Base-by-base conservation (phyloP, 768 basidiomycete genomes). In the Artomyces pyxidatus region DNA sequence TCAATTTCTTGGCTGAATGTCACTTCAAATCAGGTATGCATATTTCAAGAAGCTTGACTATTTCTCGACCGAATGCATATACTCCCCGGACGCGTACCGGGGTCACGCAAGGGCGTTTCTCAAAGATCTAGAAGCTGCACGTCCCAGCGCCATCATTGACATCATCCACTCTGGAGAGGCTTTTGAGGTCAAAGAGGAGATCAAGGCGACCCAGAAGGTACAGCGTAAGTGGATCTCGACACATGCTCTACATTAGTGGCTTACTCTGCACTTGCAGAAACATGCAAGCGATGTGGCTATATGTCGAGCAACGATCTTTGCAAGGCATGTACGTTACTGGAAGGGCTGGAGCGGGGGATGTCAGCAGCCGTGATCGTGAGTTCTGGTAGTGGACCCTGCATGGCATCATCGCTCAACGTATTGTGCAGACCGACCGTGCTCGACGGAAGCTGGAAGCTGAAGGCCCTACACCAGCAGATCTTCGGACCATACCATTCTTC, bases 31-130 rank as follows among this genome's bases (percentile, higher is more conserved):
- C 59, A 94, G 91, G 91, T 97, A 98, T 65, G 95, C 95, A 8
- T 97, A 99, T 67, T 97, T 97, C 74, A 97, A 95, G 73, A 96
- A 97, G 67, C 75, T 99, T 19, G 94, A 97, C 62, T 99, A 99
- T 66, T 97, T 96, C 68, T 97, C 94, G 2, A 99, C 95, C 7
- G 96, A 99, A 63, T 99, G 96, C 65, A 97, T 98, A 58, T 99
- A 99, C 65, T 94, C 93, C 4, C 95, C 96, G 8, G 96, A 97
- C 63, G 96, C 96, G 4, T 99, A 99, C 64, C 86, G 96, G 7
- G 96, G 96, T 0, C 94, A 98, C 62, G 93, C 96, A 1, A 78
- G 96, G 42, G 81, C 80, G 0, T 95, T 98, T 59, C 77, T 99
- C 32, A 99, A 99, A 66, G 91, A 96, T 55, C 74, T 98, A 12